These are phyloP conservation scores for Solanum etuberosum DNA, from an alignment of 257 asterid species.

Conservation along the genomic window DNA sequence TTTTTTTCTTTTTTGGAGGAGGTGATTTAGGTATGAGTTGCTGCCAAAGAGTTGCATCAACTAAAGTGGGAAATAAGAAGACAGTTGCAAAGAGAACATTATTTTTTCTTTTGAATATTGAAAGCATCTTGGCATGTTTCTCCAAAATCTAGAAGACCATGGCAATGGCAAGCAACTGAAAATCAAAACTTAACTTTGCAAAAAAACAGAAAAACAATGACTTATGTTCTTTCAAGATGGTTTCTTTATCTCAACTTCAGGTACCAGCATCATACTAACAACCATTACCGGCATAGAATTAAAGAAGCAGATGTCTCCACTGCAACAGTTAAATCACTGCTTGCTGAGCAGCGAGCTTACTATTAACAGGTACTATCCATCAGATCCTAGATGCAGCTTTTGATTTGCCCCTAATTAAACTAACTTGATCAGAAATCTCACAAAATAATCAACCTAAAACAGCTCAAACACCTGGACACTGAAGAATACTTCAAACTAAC, in stretches of 20 bases:
- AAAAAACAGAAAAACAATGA: neutral
- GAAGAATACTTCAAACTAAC: neutral
- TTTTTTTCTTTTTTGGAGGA: neutral
- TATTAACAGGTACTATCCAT: neutral
- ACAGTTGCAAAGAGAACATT: neutral
- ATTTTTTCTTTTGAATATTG: neutral
- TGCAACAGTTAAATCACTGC: neutral
- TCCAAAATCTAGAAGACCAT: neutral
- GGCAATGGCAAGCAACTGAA: neutral
- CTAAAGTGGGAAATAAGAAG: neutral
- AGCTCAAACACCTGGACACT: neutral
- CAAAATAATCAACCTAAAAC: neutral
- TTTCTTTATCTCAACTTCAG: neutral
- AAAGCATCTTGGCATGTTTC: neutral
- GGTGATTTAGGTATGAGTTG: neutral
- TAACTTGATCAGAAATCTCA: neutral
- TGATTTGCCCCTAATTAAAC: neutral
- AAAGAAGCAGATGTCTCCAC: neutral
- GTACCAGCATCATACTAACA: neutral
- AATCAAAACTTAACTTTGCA: neutral
- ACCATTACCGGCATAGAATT: neutral
- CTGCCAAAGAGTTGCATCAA: neutral
- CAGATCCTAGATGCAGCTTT: neutral
- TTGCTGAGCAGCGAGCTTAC: neutral
- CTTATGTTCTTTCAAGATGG: neutral